phyloP scores from a whole-genome alignment of 768 basidiomycete species.

The Leccinum uliginosum region DNA sequence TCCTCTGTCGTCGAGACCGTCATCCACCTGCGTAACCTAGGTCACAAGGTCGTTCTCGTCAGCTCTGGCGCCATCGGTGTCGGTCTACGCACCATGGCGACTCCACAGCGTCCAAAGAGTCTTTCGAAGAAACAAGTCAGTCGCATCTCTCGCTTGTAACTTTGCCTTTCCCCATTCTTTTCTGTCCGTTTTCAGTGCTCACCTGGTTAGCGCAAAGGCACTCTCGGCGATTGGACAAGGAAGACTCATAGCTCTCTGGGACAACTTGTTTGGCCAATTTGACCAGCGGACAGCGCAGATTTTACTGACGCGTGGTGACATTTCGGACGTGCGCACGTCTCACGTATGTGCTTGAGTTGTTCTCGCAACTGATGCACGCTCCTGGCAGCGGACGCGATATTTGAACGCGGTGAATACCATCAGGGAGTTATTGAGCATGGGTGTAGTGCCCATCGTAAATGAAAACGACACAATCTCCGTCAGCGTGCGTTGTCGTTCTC shows the following conservation, averaged over 20 bases:
- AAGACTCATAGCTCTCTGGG: constrained; percentile 92
- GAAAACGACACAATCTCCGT: constrained; percentile 99
- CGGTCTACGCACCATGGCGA: constrained; percentile 86
- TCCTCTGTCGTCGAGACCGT: constrained; percentile 93
- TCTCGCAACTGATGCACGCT: constrained; percentile 4
- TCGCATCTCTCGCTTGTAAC: neutral
- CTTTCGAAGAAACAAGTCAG: constrained; percentile 88
- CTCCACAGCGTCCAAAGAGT: constrained; percentile 75
- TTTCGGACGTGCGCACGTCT: constrained; percentile 73
- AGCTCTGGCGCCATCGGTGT: constrained; percentile 98
- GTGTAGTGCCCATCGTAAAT: constrained; percentile 96
- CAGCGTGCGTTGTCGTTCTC: constrained; percentile 56
- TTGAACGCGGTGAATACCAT: constrained; percentile 96
- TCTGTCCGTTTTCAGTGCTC: constrained; percentile 6
- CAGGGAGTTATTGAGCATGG: constrained; percentile 86
- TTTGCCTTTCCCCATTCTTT: neutral
- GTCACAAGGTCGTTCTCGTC: constrained; percentile 93
- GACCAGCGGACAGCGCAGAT: constrained; percentile 96
- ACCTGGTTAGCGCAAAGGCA: constrained; percentile 52
- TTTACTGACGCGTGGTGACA: constrained; percentile 90
- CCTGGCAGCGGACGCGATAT: constrained; percentile 80
- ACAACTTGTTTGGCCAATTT: constrained; percentile 90
- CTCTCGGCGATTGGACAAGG: constrained; percentile 97
- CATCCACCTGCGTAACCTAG: constrained; percentile 65
- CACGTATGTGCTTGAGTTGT: neutral